Evolutionary conservation across 2,329 filamentous ascomycete genomes (phyloP).

Genomic region (Neofusicoccum cordaticola): DNA sequence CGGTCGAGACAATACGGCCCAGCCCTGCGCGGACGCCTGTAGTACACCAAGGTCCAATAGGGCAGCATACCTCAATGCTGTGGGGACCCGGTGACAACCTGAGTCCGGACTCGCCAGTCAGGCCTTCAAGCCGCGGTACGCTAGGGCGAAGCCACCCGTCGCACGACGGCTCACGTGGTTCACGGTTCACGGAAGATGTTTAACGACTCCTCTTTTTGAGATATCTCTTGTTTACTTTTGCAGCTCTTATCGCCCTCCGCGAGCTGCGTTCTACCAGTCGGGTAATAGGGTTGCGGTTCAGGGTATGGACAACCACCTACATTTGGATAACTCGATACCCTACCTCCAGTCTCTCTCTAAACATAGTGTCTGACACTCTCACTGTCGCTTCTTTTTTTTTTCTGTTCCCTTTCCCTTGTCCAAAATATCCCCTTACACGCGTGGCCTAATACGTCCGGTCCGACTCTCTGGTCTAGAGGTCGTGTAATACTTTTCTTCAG

Average conservation of each 20-base stretch:
- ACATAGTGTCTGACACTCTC: conserved; percentile 7
- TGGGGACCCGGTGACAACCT: conserved; percentile 18
- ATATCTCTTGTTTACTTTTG: conserved; percentile 10
- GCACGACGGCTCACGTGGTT: conserved; percentile 45
- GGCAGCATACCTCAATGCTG: conserved; percentile 20
- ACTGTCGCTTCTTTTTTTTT: not conserved
- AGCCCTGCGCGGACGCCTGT: conserved; percentile 65
- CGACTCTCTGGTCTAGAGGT: conserved; percentile 8
- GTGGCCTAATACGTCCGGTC: conserved; percentile 15
- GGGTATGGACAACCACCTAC: not conserved
- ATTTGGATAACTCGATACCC: conserved; percentile 14
- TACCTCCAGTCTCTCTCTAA: conserved; percentile 3
- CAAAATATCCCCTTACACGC: conserved; percentile 13
- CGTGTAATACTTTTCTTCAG: conserved; percentile 9
- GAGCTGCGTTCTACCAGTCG: not conserved
- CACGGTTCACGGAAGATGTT: conserved; percentile 49
- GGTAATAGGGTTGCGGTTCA: not conserved
- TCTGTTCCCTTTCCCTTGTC: not conserved
- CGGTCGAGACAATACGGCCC: conserved; percentile 35
- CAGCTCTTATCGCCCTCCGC: not conserved
- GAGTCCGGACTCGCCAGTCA: conserved; percentile 39
- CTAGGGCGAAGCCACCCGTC: conserved; percentile 45
- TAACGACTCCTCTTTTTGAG: conserved; percentile 23
- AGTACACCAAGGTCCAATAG: conserved; percentile 44
- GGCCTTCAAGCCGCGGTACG: conserved; percentile 27